Evolutionary conservation across 495 filamentous ascomycete species (phyloP).

Genomic region (Hyaloscypha hepaticicola): DNA sequence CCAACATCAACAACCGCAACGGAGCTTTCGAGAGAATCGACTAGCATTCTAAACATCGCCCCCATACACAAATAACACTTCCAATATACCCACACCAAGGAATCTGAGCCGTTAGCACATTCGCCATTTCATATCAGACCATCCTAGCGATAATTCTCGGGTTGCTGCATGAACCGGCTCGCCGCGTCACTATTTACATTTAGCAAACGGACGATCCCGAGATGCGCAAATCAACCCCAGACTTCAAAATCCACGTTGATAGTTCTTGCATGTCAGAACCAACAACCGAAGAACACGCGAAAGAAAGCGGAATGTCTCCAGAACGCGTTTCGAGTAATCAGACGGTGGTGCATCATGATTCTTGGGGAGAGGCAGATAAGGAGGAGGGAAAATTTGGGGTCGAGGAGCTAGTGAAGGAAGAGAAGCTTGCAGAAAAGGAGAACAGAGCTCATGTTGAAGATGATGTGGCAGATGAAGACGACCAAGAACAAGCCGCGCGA

Average conservation of each 20-base stretch:
- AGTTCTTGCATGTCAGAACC: conserved; percentile 39
- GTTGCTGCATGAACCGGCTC: conserved; percentile 29
- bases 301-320: conserved; percentile 18
- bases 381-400: conserved; percentile 13
- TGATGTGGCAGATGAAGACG: conserved; percentile 10
- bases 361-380: conserved; percentile 18
- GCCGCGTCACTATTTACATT: conserved; percentile 14
- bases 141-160: conserved; percentile 8
- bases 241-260: conserved; percentile 47
- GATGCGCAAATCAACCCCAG: conserved; percentile 33
- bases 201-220: background rate
- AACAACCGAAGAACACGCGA: conserved; percentile 34
- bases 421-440: conserved; percentile 18
- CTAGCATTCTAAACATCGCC: background rate
- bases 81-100: background rate
- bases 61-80: background rate
- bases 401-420: conserved; percentile 13
- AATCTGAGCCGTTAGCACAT: background rate
- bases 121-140: background rate
- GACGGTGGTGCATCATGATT: conserved; percentile 27
- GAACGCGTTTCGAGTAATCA: conserved; percentile 21
- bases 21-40: background rate
- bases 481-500: conserved; percentile 16
- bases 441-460: background rate
- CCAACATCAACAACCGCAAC: background rate